Conservation (phyloP, 2,329 filamentous ascomycete genomes). For the Coniochaeta sp. region DNA sequence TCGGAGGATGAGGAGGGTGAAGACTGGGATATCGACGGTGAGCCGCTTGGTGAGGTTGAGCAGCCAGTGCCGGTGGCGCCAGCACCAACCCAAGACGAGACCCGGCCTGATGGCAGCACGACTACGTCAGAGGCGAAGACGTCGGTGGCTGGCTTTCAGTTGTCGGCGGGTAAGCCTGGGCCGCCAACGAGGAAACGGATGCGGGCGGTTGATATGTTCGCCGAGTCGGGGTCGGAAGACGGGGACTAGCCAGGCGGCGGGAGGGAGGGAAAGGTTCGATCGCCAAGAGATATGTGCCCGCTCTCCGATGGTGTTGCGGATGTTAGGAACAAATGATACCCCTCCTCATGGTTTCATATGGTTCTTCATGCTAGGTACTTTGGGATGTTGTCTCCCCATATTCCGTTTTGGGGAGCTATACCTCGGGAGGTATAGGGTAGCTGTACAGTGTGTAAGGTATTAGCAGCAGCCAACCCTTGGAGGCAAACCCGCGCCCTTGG, state of each 20-base stretch:
- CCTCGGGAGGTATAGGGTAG: too few species aligned
- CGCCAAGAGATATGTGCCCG: constrained; percentile 8
- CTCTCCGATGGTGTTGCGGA: neutral
- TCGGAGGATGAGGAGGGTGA: constrained; percentile 42
- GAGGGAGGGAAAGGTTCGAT: constrained; percentile 10
- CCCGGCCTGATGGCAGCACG: constrained; percentile 26
- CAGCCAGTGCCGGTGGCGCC: constrained; percentile 13
- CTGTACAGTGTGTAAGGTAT: too few species aligned
- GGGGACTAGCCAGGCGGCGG: too few species aligned
- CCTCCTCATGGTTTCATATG: neutral
- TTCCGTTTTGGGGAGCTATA: too few species aligned
- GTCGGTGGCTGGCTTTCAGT: constrained; percentile 18
- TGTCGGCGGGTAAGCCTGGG: constrained; percentile 15
- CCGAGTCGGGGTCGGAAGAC: constrained; percentile 54
- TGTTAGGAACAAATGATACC: constrained; percentile 4
- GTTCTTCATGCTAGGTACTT: constrained; percentile 35
- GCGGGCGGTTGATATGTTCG: constrained; percentile 82
- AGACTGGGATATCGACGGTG: constrained; percentile 34
- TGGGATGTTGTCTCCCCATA: neutral
- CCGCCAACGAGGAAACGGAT: constrained; percentile 57
- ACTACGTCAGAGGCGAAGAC: constrained; percentile 19
- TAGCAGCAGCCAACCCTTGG: neutral
- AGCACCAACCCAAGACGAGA: neutral
- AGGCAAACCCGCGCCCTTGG: neutral
- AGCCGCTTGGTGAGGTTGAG: constrained; percentile 37